phyloP scores from a whole-genome alignment of 2,329 filamentous ascomycete species.

The Colletotrichum coccodes region DNA sequence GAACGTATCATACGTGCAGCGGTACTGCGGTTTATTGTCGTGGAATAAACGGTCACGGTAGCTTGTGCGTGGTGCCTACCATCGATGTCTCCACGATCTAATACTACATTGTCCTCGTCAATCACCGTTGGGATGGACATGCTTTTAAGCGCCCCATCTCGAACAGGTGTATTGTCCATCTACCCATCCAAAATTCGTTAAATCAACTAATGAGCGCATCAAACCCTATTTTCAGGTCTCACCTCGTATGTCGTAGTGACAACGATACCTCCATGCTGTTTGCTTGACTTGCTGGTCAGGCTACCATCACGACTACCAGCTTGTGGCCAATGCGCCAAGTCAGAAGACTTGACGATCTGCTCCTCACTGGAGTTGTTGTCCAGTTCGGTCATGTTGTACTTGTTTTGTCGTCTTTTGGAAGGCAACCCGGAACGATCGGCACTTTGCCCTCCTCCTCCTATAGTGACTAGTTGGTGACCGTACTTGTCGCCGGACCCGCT shows the following conservation, averaged over 20 bases:
- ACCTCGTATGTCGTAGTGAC: slow-evolving; percentile 24
- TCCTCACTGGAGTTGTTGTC: slow-evolving; percentile 45
- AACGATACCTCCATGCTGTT: slow-evolving; percentile 16
- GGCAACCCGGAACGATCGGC: slow-evolving; percentile 12
- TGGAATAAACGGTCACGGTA: not conserved
- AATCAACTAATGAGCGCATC: not conserved
- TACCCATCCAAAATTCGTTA: no score
- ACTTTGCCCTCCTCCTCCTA: slow-evolving; percentile 36
- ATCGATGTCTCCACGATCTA: not conserved
- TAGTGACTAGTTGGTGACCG: slow-evolving; percentile 39
- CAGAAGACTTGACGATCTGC: slow-evolving; percentile 40
- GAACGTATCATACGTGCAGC: no score
- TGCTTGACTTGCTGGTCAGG: slow-evolving; percentile 2
- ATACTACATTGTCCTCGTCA: not conserved
- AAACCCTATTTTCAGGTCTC: not conserved
- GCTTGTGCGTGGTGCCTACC: not conserved
- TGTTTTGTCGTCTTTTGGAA: slow-evolving; percentile 18
- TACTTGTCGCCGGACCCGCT: slow-evolving; percentile 38
- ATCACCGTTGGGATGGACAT: no score
- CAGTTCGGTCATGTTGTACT: slow-evolving; percentile 35
- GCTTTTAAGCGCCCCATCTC: no score
- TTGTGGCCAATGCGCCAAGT: not conserved
- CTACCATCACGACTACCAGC: not conserved
- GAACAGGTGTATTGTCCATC: no score
- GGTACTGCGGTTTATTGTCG: not conserved